Base-by-base conservation (phyloP, 2,329 filamentous ascomycete genomes). In the Curvularia sp. region DNA sequence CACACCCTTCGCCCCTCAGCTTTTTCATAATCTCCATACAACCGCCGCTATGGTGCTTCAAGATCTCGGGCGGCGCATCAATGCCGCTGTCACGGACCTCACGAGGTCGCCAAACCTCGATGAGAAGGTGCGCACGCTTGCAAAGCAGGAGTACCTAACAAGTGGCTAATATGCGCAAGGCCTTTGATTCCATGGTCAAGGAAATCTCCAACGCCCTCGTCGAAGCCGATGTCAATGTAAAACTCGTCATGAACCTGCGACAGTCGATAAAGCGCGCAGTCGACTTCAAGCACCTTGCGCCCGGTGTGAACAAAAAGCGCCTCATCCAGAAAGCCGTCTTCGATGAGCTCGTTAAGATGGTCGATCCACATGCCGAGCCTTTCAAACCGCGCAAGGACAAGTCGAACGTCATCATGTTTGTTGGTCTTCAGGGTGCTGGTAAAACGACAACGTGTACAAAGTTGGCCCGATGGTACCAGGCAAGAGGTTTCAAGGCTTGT, bases 401-500 rank as follows among this genome's bases (percentile, higher is more conserved):
- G 77, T 84, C 90, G 63, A 99, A 97, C 78, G 91, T 99, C 75
- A 97, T 99, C 79, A 99, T 99, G 95, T 98, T 99, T 77, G 95
- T 99, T 63, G 95, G 95, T 81, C 84, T 99, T 49, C 95, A 99
- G 79, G 95, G 95, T 83, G 92, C 94, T 5, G 95, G 95, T 78
- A 99, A 99, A 80, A 99, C 95, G 24, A 99, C 95, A 1, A 96
- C 94, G 12, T 98, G 95, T 85, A 99, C 95, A 41, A 99, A 99
- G 80, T 84, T 99, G 63, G 95, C 95, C 18, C 84, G 93, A 58
- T 94, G 96, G 84, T 99, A 99, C 79, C 91, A 96, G 77, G 92
- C 91, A 9, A 85, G 95, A 62, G 95, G 95, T 0, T 96, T 98
- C 84, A 92, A 92, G 78, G 87, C 93, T 7, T 97, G 94, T 67